Base-by-base conservation (phyloP, 805 yeast genomes). In the Lipomyces starkeyi region DNA sequence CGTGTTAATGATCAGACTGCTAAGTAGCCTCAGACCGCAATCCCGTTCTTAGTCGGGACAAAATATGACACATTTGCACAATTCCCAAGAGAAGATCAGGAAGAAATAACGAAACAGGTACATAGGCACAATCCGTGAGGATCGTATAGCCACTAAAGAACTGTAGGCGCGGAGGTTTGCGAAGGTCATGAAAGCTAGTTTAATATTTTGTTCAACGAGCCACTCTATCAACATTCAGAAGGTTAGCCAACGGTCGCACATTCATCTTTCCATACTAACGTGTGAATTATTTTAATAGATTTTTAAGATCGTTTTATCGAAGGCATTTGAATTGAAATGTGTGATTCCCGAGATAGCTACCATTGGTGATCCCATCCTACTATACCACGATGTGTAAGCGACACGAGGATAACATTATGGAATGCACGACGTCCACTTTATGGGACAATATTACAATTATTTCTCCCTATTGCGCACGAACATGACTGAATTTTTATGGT, bases 161-260 rank as follows among this genome's bases (percentile, higher is more conserved):
- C 17, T 29, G 13, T 54, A 70, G 68, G 93, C 97, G 17, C 87
- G 89, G 78, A 86, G 88, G 76, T 93, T 90, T 77, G 97, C 98
- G 14, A 85, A 83, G 73, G 97, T 95, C 35, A 93, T 94, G 97
- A 88, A 88, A 74, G 90, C 97, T 9, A 83, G 87, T 32, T 83
- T 94, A 64, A 85, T 94, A 6, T 95, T 94, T 78, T 90, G 97
- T 73, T 93, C 98, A 8, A 91, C 98, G 0, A 87, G 93, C 73
- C 94, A 91, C 73, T 91, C 97, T 1, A 91, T 95, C 70, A 95
- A 94, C 73, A 91, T 94, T 27, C 97, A 93, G 76, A 93, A 93
- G 68, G 75, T 72, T 61, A 11, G 64, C 8, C 17, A 14, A 27
- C 20, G 29, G 25, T 14, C 7, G n/a, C 25, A 47, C 17, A 3